Base-by-base conservation (phyloP, 208 protist species). In the Crithidia bombi region DNA sequence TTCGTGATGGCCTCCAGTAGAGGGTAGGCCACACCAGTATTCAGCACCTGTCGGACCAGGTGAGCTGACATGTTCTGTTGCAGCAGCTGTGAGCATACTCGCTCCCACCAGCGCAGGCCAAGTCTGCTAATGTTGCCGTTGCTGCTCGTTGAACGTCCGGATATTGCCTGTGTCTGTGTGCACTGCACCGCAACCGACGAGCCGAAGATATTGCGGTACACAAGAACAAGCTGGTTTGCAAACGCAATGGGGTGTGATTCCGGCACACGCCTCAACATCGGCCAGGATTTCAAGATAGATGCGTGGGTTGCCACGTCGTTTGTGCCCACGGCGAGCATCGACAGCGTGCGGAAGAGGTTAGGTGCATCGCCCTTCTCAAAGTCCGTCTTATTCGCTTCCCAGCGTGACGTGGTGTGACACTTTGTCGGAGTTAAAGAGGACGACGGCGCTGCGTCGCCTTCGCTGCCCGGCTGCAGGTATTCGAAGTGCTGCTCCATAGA, bases 1-100 rank as follows among this genome's bases (percentile, higher is more conserved):
- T 83, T 91, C 1, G 65, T 30, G 15, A 93, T 28, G 1, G 88
- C 88, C 50, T 84, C 69, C 52, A 81, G 39, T 19, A 93, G 77
- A 19, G 79, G 77, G 54, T 91, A 86, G 9, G 78, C 83, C 9
- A 81, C 76, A 43, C 82, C 83, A 14, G 85, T 72, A 38, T 72
- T 82, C 7, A 92, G 66, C 25, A 83, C 59, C 15, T 73, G 65
- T 7, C 58, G 65, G 14, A 89, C 74, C 28, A 84, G 63, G 15
- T 50, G 49, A 0, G 80, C 50, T 43, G 79, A 69, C 39, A 89
- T 73, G 62, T 28, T 23, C 32, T 78, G 80, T 33, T 69, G 65
- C 36, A 82, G 55, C 41, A 92, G 64, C 15, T 77, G 69, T n/a
- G 43, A 44, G 50, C 78, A 87, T 9, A 88, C 51, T 11, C 65